These are phyloP conservation scores for Solanum neorickii DNA, from an alignment of 257 asterid genomes.

Conservation along the genomic window DNA sequence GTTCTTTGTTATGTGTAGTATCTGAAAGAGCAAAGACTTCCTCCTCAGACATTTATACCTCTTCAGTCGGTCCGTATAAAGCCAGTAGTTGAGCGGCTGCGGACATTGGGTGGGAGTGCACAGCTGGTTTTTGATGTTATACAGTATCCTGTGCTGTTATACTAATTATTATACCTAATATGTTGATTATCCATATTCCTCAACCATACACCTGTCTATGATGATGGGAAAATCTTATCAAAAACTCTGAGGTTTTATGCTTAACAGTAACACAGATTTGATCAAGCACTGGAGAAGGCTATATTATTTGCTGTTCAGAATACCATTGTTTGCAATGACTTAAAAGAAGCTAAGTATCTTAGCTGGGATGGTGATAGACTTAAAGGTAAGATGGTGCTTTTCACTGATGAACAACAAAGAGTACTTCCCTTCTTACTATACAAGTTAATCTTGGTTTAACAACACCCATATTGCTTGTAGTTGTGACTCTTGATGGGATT, in stretches of 20 bases:
- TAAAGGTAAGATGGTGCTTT: slow-evolving; percentile 44
- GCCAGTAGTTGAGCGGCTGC: slow-evolving; percentile 82
- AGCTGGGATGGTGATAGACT: slow-evolving; percentile 91
- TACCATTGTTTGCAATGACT: slow-evolving; percentile 92
- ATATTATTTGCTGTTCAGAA: slow-evolving; percentile 89
- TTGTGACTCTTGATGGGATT: slow-evolving; percentile 93
- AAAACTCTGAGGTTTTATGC: slow-evolving; percentile 18
- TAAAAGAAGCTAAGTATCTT: slow-evolving; percentile 84
- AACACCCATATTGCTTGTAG: slow-evolving; percentile 12
- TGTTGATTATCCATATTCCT: background rate
- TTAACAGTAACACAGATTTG: slow-evolving; percentile 55
- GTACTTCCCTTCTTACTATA: background rate
- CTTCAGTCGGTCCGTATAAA: slow-evolving; percentile 88
- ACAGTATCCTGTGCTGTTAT: slow-evolving; percentile 61
- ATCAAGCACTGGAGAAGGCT: slow-evolving; percentile 76
- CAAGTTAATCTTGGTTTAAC: background rate
- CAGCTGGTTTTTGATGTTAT: slow-evolving; percentile 86
- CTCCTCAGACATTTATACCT: slow-evolving; percentile 98
- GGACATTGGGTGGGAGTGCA: slow-evolving; percentile 86
- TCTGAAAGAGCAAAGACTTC: slow-evolving; percentile 95
- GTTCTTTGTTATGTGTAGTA: slow-evolving; percentile 40
- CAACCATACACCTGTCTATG: background rate
- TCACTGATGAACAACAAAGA: background rate
- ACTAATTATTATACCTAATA: background rate
- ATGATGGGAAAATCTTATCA: background rate